Evolutionary conservation across 75 land plant genomes (phyloP).

Genomic region (Picea glauca): DNA sequence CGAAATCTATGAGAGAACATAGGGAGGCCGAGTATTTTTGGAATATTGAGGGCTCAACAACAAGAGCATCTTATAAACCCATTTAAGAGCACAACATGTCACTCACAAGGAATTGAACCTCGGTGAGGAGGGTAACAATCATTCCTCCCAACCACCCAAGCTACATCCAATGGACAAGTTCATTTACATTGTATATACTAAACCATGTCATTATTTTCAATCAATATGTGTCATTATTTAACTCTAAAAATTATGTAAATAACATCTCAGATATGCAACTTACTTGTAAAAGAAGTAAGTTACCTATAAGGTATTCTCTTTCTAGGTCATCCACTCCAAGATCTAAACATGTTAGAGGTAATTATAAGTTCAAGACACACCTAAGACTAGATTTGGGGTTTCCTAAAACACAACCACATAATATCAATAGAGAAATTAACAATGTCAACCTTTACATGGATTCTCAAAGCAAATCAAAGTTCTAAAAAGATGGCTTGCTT

Average conservation of each 20-base stretch:
- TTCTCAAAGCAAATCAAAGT: not conserved
- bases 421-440: not conserved
- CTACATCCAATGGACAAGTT: too few relatives aligned
- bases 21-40: too few relatives aligned
- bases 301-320: slow-evolving; percentile 69
- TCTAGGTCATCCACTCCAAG: slow-evolving; percentile 84
- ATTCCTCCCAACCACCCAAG: too few relatives aligned
- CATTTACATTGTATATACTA: too few relatives aligned
- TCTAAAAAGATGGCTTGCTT: not conserved
- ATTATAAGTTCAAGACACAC: slow-evolving; percentile 47
- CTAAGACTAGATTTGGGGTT: too few relatives aligned
- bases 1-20: too few relatives aligned
- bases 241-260: not conserved
- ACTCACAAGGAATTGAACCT: too few relatives aligned
- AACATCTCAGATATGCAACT: not conserved
- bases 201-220: not conserved
- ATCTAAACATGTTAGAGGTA: slow-evolving; percentile 86
- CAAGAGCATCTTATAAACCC: too few relatives aligned
- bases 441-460: not conserved
- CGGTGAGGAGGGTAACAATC: too few relatives aligned
- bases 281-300: slow-evolving; percentile 66
- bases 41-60: too few relatives aligned
- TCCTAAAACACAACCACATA: slow-evolving; percentile 35
- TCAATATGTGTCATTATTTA: not conserved
- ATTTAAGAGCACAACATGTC: too few relatives aligned